These are phyloP conservation scores for Kwoniella mangroviensis DNA, from an alignment of 768 basidiomycete species.

Conservation along the genomic window DNA sequence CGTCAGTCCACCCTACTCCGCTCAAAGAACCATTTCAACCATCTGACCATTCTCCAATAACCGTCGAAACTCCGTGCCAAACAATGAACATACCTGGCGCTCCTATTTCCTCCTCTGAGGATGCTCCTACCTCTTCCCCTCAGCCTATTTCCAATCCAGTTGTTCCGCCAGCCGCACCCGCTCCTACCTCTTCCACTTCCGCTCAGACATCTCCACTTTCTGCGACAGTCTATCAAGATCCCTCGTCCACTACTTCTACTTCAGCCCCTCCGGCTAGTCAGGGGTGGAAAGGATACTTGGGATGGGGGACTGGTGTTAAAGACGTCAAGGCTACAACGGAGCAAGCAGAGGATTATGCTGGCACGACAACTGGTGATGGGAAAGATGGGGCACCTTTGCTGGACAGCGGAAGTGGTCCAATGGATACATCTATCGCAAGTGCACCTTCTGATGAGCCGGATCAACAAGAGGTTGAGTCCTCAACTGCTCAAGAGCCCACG, in stretches of 20 bases:
- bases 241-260: neutral
- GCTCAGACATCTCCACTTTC: neutral
- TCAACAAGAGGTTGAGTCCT: neutral
- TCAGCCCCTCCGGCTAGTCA: neutral
- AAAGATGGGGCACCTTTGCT: neutral
- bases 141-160: neutral
- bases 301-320: neutral
- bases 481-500: neutral
- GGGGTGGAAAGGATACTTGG: conserved; percentile 22
- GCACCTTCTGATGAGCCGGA: too few relatives aligned
- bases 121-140: neutral
- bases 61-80: neutral
- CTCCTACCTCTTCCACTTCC: neutral
- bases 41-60: neutral
- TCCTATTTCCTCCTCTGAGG: neutral
- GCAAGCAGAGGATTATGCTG: neutral
- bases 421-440: too few relatives aligned
- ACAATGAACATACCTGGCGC: neutral
- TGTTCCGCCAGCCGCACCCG: neutral
- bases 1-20: neutral
- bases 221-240: neutral
- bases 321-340: neutral
- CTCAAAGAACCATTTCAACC: neutral
- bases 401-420: too few relatives aligned
- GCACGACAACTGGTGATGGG: neutral